Conservation (phyloP, 139 green algal species). For the Gonium pectorale region DNA sequence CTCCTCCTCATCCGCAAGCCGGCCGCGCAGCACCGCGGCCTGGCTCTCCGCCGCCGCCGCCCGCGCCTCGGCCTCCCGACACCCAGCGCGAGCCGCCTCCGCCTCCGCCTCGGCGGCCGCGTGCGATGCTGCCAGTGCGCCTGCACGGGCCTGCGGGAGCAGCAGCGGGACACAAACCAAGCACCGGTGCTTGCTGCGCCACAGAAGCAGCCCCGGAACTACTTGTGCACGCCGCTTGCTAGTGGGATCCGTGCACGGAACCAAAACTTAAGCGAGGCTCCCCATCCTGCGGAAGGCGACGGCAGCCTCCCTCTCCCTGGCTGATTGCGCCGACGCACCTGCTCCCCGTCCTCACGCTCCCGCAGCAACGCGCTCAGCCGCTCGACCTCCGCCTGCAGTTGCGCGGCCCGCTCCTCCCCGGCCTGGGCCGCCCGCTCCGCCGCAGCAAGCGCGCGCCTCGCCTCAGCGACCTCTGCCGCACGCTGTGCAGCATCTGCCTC, state of each 20-base stretch:
- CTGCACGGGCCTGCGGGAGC: no score
- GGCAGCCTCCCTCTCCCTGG: no score
- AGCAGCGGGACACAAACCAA: no score
- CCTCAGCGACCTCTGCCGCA: not conserved
- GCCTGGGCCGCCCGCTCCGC: not conserved
- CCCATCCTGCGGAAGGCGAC: no score
- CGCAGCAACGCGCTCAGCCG: not conserved
- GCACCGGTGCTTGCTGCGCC: no score
- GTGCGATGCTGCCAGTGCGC: no score
- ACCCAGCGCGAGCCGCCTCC: not conserved
- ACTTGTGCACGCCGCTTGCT: no score
- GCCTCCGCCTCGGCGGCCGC: not conserved
- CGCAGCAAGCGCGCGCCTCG: not conserved
- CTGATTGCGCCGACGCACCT: no score
- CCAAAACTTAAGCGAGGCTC: no score
- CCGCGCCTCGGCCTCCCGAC: slow-evolving; percentile 3
- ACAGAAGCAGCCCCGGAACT: no score
- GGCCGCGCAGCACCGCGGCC: not conserved
- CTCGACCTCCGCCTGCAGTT: not conserved
- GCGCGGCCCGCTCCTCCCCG: not conserved
- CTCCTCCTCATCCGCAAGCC: not conserved
- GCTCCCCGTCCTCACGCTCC: not conserved
- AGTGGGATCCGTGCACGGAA: no score
- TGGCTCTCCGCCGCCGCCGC: not conserved
- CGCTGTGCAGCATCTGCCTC: slow-evolving; percentile 19